Base-by-base conservation (phyloP, 1,284 basidiomycete genomes). In the Ustilago cynodontis region DNA sequence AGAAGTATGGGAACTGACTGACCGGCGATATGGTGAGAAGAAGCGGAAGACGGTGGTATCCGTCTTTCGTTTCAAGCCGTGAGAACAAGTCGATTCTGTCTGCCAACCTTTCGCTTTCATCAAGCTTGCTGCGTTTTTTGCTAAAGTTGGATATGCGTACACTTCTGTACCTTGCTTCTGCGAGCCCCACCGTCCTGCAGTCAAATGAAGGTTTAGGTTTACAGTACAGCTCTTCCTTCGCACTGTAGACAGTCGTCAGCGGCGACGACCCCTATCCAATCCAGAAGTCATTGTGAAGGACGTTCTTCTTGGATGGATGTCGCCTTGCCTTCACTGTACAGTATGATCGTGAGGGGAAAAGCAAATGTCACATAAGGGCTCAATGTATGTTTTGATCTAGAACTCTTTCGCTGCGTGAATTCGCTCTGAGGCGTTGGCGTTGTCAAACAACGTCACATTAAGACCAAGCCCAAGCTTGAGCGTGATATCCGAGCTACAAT, bases 1-100 rank as follows among this genome's bases (percentile, higher is more conserved):
- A 43, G 41, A 58, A 29, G n/a, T 14, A 14, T 24, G 16, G 51
- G 13, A 53, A 14, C 20, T 63, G 52, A 14, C 20, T 63, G 52
- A 63, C 60, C 49, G 58, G 50, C 18, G 37, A 60, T 22, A 39
- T 52, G 31, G 7, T 5, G 18, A 10, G 22, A 41, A 3, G 26
- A 8, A 28, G 28, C 22, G 10, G n/a, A 50, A 24, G 28, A 52
- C 58, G 58, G 58, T 57, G 47, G 54, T 64, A 37, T 50, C 61
- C 61, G 33, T 37, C 1, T 28, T 51, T 57, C 31, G 45, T 57
- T 54, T 57, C 43, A 22, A 57, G 54, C 54, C 58, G 58, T 60
- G 58, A 60, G 58, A 60, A 60, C 14, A 9, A 16, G 16, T 53
- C 45, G 35, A 16, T 16, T 37, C 31, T 35, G 31, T 31, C 39